Conservation (phyloP, 495 filamentous ascomycete genomes). For the Halenospora varia region DNA sequence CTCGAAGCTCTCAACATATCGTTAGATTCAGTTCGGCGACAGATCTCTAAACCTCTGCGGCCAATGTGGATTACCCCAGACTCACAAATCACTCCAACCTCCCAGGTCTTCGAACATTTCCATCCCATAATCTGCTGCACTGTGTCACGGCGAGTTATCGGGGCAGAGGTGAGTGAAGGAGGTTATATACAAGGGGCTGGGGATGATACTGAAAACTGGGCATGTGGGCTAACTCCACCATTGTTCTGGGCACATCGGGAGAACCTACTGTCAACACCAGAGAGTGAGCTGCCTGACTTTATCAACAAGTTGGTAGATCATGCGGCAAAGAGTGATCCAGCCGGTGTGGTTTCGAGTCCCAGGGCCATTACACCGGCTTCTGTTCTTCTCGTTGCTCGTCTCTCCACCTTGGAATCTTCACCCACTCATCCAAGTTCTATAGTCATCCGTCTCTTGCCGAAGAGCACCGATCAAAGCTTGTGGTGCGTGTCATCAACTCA, state of each 20-base stretch:
- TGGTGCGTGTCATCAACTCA: slow-evolving; percentile 32
- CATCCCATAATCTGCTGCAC: slow-evolving; percentile 77
- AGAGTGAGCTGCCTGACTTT: slow-evolving; percentile 60
- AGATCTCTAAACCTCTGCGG: slow-evolving; percentile 53
- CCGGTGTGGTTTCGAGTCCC: neutral
- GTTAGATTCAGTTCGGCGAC: slow-evolving; percentile 25
- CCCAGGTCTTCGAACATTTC: slow-evolving; percentile 45
- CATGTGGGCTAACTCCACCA: slow-evolving; percentile 65
- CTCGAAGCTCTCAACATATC: slow-evolving; percentile 44
- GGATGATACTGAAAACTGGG: slow-evolving; percentile 92
- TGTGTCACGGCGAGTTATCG: slow-evolving; percentile 63
- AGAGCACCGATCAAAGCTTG: slow-evolving; percentile 23
- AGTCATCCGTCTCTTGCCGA: slow-evolving; percentile 29
- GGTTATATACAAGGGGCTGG: slow-evolving; percentile 93
- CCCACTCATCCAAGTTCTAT: neutral
- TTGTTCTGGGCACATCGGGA: slow-evolving; percentile 72
- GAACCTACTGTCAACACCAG: slow-evolving; percentile 50
- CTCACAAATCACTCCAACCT: slow-evolving; percentile 22
- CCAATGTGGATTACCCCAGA: slow-evolving; percentile 60
- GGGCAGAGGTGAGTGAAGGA: slow-evolving; percentile 59
- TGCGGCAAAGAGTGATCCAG: neutral
- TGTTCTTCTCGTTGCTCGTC: slow-evolving; percentile 27
- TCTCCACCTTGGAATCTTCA: slow-evolving; percentile 5
- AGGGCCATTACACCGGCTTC: slow-evolving; percentile 26
- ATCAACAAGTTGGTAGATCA: slow-evolving; percentile 50